Conservation (phyloP, 1,284 basidiomycete genomes). For the Ustilago esculenta region DNA sequence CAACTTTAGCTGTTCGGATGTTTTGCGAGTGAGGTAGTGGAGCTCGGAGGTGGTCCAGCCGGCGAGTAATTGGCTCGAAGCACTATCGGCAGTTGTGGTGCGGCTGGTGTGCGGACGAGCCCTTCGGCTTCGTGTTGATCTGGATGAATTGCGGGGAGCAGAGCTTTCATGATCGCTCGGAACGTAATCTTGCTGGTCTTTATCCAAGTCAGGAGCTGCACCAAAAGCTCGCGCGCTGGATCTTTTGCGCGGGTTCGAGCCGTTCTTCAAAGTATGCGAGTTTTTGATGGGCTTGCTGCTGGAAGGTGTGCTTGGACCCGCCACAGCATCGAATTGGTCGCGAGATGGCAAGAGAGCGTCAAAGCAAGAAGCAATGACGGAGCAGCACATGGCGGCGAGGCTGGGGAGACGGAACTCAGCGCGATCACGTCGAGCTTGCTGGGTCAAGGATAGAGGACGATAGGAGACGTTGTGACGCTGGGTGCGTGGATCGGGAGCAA, state of each 20-base stretch:
- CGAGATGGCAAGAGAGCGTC: constrained; percentile 31
- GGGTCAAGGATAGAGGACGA: constrained; percentile 16
- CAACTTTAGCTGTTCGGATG: constrained; percentile 32
- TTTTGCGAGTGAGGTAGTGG: constrained; percentile 32
- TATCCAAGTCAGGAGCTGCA: constrained; percentile 28
- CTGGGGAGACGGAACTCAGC: constrained; percentile 12
- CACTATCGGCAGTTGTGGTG: neutral
- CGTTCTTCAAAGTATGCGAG: constrained; percentile 3
- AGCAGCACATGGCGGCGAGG: constrained; percentile 21
- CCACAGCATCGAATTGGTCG: constrained; percentile 22
- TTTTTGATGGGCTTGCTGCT: constrained; percentile 4
- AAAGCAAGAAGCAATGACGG: constrained; percentile 26
- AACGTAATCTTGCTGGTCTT: constrained; percentile 34
- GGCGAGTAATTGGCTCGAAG: constrained; percentile 13
- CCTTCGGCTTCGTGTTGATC: constrained; percentile 9
- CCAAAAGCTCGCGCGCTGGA: constrained; percentile 26
- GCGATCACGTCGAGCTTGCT: constrained; percentile 24
- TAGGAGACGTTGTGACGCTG: constrained; percentile 28
- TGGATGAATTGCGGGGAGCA: neutral
- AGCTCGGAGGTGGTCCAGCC: constrained; percentile 39
- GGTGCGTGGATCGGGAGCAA: constrained; percentile 23
- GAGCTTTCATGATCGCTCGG: constrained; percentile 12
- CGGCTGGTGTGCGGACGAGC: neutral
- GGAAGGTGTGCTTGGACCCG: neutral
- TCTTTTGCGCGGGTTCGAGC: constrained; percentile 6